phyloP scores from a whole-genome alignment of 345 rosid genomes.

The Camelina hispida region DNA sequence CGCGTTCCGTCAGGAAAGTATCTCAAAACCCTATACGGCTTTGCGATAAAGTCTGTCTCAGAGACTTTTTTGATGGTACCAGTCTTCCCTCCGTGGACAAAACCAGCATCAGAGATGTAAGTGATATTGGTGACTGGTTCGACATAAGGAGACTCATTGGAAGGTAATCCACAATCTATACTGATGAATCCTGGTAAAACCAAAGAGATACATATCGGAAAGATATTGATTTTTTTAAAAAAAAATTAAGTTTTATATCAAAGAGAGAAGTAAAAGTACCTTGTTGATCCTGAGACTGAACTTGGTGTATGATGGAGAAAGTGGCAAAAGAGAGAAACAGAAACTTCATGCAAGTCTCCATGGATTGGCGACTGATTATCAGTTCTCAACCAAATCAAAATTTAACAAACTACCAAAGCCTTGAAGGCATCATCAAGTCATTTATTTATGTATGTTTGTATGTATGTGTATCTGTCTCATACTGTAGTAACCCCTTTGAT shows the following conservation, averaged over 20 bases:
- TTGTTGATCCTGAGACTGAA: conserved; percentile 40
- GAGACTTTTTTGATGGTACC: not conserved
- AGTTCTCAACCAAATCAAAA: not conserved
- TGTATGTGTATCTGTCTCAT: not conserved
- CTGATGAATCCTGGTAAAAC: conserved; percentile 48
- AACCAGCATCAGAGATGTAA: conserved; percentile 38
- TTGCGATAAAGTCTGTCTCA: not conserved
- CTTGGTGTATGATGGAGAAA: conserved; percentile 2
- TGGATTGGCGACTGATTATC: not conserved
- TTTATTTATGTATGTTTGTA: not conserved
- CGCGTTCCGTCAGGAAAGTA: conserved; percentile 44
- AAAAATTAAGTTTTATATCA: too few relatives aligned
- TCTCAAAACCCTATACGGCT: conserved; percentile 25
- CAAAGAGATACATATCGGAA: not conserved
- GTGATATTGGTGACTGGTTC: conserved; percentile 26
- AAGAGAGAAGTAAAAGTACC: not conserved
- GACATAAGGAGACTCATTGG: conserved; percentile 22
- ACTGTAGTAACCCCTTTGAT: too few relatives aligned
- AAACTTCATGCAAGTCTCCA: conserved; percentile 2
- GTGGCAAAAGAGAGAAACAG: not conserved
- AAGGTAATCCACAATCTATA: conserved; percentile 49
- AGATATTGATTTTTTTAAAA: too few relatives aligned
- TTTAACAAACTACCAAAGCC: not conserved
- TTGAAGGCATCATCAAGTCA: not conserved
- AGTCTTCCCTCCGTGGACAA: conserved; percentile 31